phyloP scores from a whole-genome alignment of 805 yeast genomes.

The Grigorovia transvaalensis region DNA sequence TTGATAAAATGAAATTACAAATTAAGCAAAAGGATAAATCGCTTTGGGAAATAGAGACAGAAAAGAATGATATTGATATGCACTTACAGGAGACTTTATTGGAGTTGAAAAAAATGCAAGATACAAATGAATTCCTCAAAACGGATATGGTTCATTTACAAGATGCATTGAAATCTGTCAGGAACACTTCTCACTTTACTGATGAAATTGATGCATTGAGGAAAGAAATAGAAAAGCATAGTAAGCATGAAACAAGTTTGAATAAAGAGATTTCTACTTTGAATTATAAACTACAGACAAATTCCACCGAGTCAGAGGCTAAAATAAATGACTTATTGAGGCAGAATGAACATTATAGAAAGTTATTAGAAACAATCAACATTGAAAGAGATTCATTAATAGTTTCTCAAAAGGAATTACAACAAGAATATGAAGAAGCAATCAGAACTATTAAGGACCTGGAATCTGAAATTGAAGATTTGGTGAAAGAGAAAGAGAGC shows the following conservation, averaged over 20 bases:
- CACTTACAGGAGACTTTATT: conserved; percentile 45
- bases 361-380: conserved; percentile 32
- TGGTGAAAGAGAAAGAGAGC: conserved; percentile 52
- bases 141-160: conserved; percentile 48
- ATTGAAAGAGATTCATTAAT: conserved; percentile 34
- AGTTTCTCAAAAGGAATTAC: conserved; percentile 37
- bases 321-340: conserved; percentile 32
- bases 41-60: conserved; percentile 43
- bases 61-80: conserved; percentile 43
- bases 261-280: conserved; percentile 55
- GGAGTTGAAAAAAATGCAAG: conserved; percentile 41
- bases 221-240: conserved; percentile 41
- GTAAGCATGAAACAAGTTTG: conserved; percentile 56
- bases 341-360: conserved; percentile 35
- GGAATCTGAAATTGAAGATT: conserved; percentile 48
- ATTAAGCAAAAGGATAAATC: conserved; percentile 44
- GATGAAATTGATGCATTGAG: conserved; percentile 45
- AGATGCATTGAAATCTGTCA: conserved; percentile 33
- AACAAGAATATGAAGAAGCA: conserved; percentile 36
- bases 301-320: conserved; percentile 31
- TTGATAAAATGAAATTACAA: conserved; percentile 42
- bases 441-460: conserved; percentile 45
- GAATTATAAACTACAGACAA: conserved; percentile 47
- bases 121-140: conserved; percentile 39
- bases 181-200: conserved; percentile 36